These are phyloP conservation scores for Pythium rhizo-oryzae DNA, from an alignment of 352 stramenopile species.

Conservation along the genomic window DNA sequence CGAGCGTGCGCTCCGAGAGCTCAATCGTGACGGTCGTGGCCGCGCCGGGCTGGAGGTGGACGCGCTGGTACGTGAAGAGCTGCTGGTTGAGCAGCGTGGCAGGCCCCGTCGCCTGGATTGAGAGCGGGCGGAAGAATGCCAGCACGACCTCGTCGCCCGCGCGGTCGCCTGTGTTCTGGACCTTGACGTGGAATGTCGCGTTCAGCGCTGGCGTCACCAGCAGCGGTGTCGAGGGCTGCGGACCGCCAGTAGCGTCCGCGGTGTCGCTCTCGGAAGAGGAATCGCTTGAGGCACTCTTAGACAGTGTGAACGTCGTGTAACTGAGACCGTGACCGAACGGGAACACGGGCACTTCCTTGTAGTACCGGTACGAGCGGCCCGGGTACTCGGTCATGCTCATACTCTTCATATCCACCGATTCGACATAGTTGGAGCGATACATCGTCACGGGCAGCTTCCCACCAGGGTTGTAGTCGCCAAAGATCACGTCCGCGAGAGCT, in stretches of 20 bases:
- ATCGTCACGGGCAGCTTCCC: conserved; percentile 90
- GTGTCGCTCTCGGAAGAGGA: not conserved
- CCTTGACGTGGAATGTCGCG: conserved; percentile 49
- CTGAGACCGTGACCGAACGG: conserved; percentile 91
- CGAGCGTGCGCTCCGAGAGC: conserved; percentile 51
- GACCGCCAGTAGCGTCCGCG: not conserved
- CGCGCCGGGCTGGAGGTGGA: conserved; percentile 47
- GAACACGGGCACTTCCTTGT: conserved; percentile 86
- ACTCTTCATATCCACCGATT: conserved; percentile 78
- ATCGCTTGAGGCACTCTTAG: conserved; percentile 10
- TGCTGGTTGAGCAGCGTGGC: conserved; percentile 75
- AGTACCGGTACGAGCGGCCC: conserved; percentile 93
- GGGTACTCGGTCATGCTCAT: conserved; percentile 92
- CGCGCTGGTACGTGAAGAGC: conserved; percentile 67
- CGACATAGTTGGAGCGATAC: conserved; percentile 80
- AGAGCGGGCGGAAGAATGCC: conserved; percentile 73
- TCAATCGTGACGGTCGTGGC: conserved; percentile 43
- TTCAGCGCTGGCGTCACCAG: conserved; percentile 41
- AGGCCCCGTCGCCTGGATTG: conserved; percentile 54
- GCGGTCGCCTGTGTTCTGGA: conserved; percentile 60
- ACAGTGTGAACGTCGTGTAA: conserved; percentile 85
- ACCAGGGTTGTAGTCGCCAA: conserved; percentile 77
- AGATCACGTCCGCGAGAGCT: conserved; percentile 82
- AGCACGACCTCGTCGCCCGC: conserved; percentile 78
- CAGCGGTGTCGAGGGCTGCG: conserved; percentile 16